Evolutionary conservation across 2,329 filamentous ascomycete genomes (phyloP).

Genomic region (Cladophialophora yegresii): DNA sequence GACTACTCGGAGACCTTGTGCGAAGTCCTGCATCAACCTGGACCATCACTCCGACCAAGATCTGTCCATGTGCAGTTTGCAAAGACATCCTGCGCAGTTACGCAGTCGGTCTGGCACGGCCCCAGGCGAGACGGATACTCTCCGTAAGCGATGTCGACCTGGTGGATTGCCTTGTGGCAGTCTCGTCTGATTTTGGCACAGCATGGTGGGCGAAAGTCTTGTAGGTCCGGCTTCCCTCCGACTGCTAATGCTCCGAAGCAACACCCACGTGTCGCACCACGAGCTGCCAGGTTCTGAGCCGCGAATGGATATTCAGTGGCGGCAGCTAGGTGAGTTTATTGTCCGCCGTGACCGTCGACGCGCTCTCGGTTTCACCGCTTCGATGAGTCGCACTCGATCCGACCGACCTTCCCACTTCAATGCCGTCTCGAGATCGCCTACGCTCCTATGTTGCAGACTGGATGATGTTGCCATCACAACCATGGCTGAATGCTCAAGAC

Average conservation of each 20-base stretch:
- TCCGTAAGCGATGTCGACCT: neutral
- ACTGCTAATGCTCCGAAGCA: neutral
- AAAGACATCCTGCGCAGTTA: neutral
- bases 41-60: neutral
- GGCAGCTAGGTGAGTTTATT: neutral
- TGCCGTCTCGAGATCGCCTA: neutral
- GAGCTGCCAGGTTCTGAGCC: neutral
- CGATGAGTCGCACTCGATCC: neutral
- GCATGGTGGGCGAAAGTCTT: neutral
- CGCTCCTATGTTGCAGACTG: neutral
- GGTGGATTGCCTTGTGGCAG: neutral
- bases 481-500: neutral
- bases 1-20: neutral
- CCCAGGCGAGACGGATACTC: neutral
- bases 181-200: neutral
- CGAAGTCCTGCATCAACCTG: neutral
- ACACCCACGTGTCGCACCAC: neutral
- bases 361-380: neutral
- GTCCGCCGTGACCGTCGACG: neutral
- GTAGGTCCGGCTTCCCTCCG: neutral
- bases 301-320: neutral
- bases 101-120: neutral
- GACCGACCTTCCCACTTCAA: too few relatives aligned
- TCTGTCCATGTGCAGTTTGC: neutral
- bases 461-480: neutral